Evolutionary conservation across 257 asterid genomes (phyloP).

Genomic region (Penstemon eatonii): DNA sequence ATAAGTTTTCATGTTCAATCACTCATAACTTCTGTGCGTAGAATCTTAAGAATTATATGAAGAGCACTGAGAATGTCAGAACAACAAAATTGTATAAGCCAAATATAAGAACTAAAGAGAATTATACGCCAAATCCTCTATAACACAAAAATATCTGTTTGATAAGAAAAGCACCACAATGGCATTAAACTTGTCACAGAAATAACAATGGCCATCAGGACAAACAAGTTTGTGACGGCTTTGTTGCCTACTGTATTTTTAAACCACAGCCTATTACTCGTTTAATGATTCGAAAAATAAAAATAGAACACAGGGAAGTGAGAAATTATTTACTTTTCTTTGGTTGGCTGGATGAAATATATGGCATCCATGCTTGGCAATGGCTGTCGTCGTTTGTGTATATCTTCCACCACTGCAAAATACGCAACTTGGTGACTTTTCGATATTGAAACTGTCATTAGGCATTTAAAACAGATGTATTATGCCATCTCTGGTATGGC

Average conservation of each 20-base stretch:
- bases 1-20: slow-evolving; percentile 13
- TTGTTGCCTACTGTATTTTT: too few species aligned
- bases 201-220: too few species aligned
- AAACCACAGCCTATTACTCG: too few species aligned
- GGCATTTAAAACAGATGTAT: slow-evolving; percentile 8
- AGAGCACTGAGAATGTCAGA: background rate
- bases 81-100: slow-evolving; percentile 1
- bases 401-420: slow-evolving; percentile 97
- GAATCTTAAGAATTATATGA: too few species aligned
- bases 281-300: background rate
- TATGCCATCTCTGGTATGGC: slow-evolving; percentile 26
- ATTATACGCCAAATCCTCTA: too few species aligned
- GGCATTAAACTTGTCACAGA: too few species aligned
- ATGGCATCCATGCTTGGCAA: slow-evolving; percentile 96
- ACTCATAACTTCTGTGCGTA: background rate
- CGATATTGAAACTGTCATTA: slow-evolving; percentile 18
- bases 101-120: too few species aligned
- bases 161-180: too few species aligned
- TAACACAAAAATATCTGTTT: too few species aligned
- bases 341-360: slow-evolving; percentile 93
- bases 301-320: slow-evolving; percentile 20
- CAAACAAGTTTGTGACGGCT: too few species aligned
- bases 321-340: slow-evolving; percentile 66
- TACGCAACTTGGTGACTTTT: slow-evolving; percentile 34
- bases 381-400: slow-evolving; percentile 93